Evolutionary conservation across 176 grass and related monocot genomes (phyloP).

Genomic region (Juncus effusus): DNA sequence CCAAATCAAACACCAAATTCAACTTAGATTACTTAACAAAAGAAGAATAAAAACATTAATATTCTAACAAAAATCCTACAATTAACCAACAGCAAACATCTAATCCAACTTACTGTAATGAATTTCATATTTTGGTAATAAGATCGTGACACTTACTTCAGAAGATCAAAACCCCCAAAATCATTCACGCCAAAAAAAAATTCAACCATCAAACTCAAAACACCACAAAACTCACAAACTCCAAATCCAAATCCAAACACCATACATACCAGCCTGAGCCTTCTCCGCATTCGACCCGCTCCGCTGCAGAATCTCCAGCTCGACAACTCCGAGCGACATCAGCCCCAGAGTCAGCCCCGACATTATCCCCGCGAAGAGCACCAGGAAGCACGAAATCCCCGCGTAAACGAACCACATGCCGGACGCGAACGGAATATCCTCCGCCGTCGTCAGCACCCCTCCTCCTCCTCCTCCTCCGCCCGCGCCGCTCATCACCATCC

Average conservation of each 20-base stretch:
- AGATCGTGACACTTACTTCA: too few species aligned
- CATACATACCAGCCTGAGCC: slow-evolving; percentile 66
- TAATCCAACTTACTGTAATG: too few species aligned
- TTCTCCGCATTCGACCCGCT: slow-evolving; percentile 83
- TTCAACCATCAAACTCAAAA: too few species aligned
- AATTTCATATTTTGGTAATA: too few species aligned
- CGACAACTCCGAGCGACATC: slow-evolving; percentile 98
- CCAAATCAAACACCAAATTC: too few species aligned
- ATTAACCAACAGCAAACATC: slow-evolving; percentile 11
- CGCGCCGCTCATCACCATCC: slow-evolving; percentile 47
- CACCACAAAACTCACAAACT: neutral
- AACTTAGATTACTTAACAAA: too few species aligned
- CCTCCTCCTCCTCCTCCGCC: slow-evolving; percentile 35
- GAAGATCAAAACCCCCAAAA: too few species aligned
- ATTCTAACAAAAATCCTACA: neutral
- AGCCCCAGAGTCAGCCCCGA: slow-evolving; percentile 94
- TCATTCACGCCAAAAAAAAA: too few species aligned
- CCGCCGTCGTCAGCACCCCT: slow-evolving; percentile 34
- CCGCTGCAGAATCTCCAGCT: slow-evolving; percentile 98
- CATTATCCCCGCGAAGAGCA: slow-evolving; percentile 99
- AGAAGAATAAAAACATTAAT: too few species aligned
- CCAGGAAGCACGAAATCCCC: slow-evolving; percentile 74
- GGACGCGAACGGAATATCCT: slow-evolving; percentile 77
- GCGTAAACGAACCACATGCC: slow-evolving; percentile 67
- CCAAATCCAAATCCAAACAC: too few species aligned